Conservation (phyloP, 139 green algal species). For the Chlorella sp. region DNA sequence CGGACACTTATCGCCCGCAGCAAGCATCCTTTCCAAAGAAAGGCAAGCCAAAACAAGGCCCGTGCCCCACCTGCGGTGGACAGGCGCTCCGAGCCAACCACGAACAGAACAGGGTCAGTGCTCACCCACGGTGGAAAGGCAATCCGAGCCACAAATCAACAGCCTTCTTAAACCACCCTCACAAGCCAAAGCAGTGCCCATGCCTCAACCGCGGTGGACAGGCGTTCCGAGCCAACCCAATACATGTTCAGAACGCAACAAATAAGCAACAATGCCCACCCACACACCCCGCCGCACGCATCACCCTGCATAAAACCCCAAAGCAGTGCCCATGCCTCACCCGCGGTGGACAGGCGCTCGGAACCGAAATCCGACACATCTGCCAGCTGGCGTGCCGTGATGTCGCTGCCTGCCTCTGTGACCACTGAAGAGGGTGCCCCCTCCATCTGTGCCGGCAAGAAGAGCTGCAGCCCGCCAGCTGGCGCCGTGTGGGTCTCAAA, state of each 20-base stretch:
- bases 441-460: neutral
- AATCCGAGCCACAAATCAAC: no score
- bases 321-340: neutral
- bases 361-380: neutral
- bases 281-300: neutral
- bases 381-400: neutral
- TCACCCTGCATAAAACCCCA: neutral
- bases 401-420: slow-evolving; percentile 4
- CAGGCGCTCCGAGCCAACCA: neutral
- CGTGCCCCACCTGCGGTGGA: neutral
- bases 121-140: no score
- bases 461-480: neutral
- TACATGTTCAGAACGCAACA: neutral
- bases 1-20: no score
- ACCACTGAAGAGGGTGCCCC: neutral
- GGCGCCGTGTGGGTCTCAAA: neutral
- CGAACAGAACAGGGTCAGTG: no score
- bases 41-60: no score
- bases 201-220: neutral
- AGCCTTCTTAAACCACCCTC: no score
- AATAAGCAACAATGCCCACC: neutral
- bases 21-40: no score
- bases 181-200: no score
- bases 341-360: neutral
- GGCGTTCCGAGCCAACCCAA: neutral